A percentile compares a stretch with the other conserved stretches of the same genome.
Evolutionary conservation across 345 rosid genomes (phyloP).

Genomic region (Geranium rotundifolium): DNA sequence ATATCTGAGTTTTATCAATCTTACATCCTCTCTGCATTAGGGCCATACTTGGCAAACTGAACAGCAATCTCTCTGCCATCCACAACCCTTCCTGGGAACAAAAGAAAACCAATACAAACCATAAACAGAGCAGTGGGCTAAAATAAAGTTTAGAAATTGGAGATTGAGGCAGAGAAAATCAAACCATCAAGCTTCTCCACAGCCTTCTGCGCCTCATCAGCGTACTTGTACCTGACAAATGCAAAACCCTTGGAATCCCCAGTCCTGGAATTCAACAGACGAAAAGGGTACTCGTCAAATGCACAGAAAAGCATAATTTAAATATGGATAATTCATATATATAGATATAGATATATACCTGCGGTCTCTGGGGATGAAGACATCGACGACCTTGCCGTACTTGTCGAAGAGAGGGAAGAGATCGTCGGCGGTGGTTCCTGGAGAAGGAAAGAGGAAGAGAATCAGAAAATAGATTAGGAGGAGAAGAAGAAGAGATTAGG

Average conservation of each 20-base stretch:
- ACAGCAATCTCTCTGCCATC: conserved; percentile 20
- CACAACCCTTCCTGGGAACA: conserved; percentile 12
- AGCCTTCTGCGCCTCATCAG: conserved; percentile 67
- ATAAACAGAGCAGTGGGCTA: neutral
- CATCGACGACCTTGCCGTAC: conserved; percentile 63
- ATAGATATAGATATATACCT: conserved; percentile 21
- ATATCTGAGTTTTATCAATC: too few species aligned
- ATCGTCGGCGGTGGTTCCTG: conserved; percentile 63
- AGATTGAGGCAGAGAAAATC: neutral
- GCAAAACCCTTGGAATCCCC: conserved; percentile 44
- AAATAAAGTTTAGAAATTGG: neutral
- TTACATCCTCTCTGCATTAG: neutral
- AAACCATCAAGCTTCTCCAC: conserved; percentile 67
- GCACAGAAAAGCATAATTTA: conserved; percentile 1
- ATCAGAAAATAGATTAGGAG: neutral
- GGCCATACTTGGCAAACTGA: conserved; percentile 13
- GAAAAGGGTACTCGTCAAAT: neutral
- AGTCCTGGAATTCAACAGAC: conserved; percentile 11
- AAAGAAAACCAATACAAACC: neutral
- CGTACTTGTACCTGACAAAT: conserved; percentile 63
- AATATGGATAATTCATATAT: neutral
- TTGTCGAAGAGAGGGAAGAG: conserved; percentile 57
- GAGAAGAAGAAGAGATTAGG: neutral
- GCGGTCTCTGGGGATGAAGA: conserved; percentile 58
- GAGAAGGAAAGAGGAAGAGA: neutral